Evolutionary conservation across 2,329 filamentous ascomycete species (phyloP).

Genomic region (Fusarium kyushuense): DNA sequence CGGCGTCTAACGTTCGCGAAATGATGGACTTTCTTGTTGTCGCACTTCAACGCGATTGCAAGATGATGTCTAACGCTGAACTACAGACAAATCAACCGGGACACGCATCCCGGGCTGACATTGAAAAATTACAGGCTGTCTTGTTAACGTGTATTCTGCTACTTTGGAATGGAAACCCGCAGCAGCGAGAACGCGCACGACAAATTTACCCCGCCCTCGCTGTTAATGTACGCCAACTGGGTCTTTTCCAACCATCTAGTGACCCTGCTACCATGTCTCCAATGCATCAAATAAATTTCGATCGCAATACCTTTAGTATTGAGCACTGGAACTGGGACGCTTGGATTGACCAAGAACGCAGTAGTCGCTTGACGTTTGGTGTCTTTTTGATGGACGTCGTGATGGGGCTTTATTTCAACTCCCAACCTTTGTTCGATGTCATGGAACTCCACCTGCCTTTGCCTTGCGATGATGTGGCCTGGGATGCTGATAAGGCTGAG

Average conservation of each 20-base stretch:
- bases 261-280: constrained; percentile 65
- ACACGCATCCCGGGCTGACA: constrained; percentile 54
- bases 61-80: constrained; percentile 54
- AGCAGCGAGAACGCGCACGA: constrained; percentile 73
- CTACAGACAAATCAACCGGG: constrained; percentile 41
- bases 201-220: constrained; percentile 69
- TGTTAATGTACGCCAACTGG: constrained; percentile 66
- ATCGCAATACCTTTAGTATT: constrained; percentile 59
- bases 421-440: constrained; percentile 70
- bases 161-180: constrained; percentile 76
- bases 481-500: constrained; percentile 71
- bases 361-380: constrained; percentile 73
- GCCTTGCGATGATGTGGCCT: constrained; percentile 78
- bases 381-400: constrained; percentile 74
- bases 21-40: constrained; percentile 74
- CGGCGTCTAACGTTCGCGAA: constrained; percentile 71
- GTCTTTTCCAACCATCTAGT: constrained; percentile 66
- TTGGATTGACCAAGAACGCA: constrained; percentile 79
- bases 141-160: constrained; percentile 71
- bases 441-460: constrained; percentile 76
- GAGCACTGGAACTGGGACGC: constrained; percentile 72
- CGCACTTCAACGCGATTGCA: constrained; percentile 69
- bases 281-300: constrained; percentile 69
- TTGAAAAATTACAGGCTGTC: constrained; percentile 77
- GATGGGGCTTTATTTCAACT: constrained; percentile 78